Evolutionary conservation across 805 yeast genomes (phyloP), one percentile per base, ranked within the genome.

Genomic region (Yarrowia sp.): DNA sequence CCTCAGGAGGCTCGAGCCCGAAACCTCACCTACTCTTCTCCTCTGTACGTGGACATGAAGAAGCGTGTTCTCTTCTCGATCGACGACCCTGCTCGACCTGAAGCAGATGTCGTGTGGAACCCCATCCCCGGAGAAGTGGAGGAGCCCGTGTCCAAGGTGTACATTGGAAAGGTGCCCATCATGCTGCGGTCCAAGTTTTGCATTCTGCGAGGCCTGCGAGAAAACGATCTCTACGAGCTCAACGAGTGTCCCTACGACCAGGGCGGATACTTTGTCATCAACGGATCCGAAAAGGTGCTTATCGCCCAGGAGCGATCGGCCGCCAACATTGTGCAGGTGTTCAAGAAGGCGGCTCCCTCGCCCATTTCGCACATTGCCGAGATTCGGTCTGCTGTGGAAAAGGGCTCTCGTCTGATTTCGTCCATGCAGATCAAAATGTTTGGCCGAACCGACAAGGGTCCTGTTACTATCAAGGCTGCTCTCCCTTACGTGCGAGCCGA

Each of bases 161-260:
- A 87, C 71, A 89, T 95, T 74, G 99, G 99, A 69, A 92, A 91
- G 76, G 96, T 95, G 67, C 99, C 99, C 61, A 92, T 95, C 76
- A 95, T 95, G 99, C 83, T 95, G 71, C 85, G 97, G 73, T 93
- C 98, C 65, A 93, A 91, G 80, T 95, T 91, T 74, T 95, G 99
- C 84, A 86, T 92, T 80, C 83, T 95, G 72, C 84, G 91, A 73
- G 96, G 90, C 67, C 83, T 95, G 70, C 86, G 90, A 8, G 98
- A 95, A 71, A 91, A 90, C 70, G 99, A 95, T 77, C 84, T 92
- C 73, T 95, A 92, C 78, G 96, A 92, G 72, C 84, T 95, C 74
- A 92, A 95, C 77, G 99, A 95, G 79, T 95, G 99, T 79, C 99
- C 99, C 36, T 95, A 90, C 78, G 99, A 95, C 82, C 96, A 95